These are phyloP conservation scores for Coniferiporia sulphurascens DNA, from an alignment of 1,284 basidiomycete species.

Conservation along the genomic window DNA sequence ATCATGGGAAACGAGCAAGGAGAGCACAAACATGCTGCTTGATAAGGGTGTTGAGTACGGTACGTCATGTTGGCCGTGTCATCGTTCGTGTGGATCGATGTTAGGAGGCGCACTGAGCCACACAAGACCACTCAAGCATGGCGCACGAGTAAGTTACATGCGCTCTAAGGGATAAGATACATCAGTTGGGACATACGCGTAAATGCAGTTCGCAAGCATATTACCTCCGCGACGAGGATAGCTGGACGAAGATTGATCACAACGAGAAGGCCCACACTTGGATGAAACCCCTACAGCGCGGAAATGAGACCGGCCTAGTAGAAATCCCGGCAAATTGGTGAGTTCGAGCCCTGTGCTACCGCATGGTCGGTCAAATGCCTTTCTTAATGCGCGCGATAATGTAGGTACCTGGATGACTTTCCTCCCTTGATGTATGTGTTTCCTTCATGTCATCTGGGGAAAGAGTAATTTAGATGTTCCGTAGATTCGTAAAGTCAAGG, in stretches of 20 bases:
- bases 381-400: neutral
- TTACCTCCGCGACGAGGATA: conserved; percentile 64
- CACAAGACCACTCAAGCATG: conserved; percentile 62
- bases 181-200: conserved; percentile 9
- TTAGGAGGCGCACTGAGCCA: neutral
- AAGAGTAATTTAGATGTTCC: neutral
- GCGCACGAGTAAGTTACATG: conserved; percentile 45
- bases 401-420: conserved; percentile 60
- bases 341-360: conserved; percentile 8
- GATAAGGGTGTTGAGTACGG: conserved; percentile 76
- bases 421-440: conserved; percentile 61
- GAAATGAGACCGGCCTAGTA: conserved; percentile 64
- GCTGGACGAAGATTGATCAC: conserved; percentile 76
- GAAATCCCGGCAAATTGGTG: conserved; percentile 74
- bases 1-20: conserved; percentile 77
- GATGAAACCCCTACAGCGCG: conserved; percentile 72
- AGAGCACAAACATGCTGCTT: conserved; percentile 62
- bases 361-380: neutral
- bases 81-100: too few species aligned
- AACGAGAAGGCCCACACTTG: conserved; percentile 52
- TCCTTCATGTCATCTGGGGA: neutral
- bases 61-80: conserved; percentile 24
- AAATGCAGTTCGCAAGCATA: conserved; percentile 59
- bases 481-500: conserved; percentile 62
- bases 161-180: too few species aligned